These are phyloP conservation scores for Senecio squalidus DNA, from an alignment of 140 eudicot species.

Conservation along the genomic window DNA sequence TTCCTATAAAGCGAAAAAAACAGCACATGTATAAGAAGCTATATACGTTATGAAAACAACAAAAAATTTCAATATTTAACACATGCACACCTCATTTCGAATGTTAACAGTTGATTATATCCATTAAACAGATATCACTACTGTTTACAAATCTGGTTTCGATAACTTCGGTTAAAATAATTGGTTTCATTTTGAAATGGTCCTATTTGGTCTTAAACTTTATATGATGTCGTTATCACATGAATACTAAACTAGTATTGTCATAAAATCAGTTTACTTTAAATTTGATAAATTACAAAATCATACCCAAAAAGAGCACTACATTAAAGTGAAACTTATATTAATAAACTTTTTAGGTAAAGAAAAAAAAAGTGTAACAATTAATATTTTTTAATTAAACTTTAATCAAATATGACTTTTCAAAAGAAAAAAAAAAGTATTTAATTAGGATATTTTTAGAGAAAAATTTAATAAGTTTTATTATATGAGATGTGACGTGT, in stretches of 20 bases:
- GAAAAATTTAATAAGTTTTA: no score
- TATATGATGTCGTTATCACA: no score
- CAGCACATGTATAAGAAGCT: not conserved
- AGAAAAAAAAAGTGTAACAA: no score
- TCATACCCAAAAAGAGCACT: not conserved
- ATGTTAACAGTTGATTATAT: not conserved
- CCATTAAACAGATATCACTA: not conserved
- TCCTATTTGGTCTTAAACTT: not conserved
- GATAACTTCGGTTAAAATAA: not conserved
- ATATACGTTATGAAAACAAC: not conserved
- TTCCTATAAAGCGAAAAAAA: slow-evolving; percentile 41
- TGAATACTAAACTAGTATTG: not conserved
- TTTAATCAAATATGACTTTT: no score
- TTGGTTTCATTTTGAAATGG: not conserved
- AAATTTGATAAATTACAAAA: no score
- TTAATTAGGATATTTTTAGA: no score
- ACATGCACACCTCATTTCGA: no score
- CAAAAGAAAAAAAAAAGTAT: not conserved
- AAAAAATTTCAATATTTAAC: no score
- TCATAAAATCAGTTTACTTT: no score
- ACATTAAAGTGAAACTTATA: not conserved
- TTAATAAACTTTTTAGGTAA: not conserved
- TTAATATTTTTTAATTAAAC: no score
- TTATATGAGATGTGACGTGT: no score
- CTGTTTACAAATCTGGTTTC: no score